Conservation (phyloP, 257 asterid genomes). For the Jacaranda copaia region DNA sequence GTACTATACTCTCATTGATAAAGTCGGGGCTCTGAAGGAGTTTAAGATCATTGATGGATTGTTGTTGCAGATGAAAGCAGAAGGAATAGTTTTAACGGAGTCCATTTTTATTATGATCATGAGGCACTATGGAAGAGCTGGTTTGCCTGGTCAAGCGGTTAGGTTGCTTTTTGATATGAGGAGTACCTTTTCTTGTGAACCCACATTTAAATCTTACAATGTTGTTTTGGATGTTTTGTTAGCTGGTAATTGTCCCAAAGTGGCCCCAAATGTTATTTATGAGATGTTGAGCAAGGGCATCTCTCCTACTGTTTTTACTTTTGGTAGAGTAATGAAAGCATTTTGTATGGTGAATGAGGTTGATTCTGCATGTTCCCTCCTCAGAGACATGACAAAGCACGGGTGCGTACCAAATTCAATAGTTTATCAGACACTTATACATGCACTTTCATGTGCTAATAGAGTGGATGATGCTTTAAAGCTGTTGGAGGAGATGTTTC, state of each 20-base stretch:
- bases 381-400: conserved; percentile 93
- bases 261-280: conserved; percentile 85
- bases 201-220: conserved; percentile 84
- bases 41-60: conserved; percentile 69
- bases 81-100: conserved; percentile 68
- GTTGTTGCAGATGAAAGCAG: conserved; percentile 85
- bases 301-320: conserved; percentile 78
- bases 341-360: conserved; percentile 76
- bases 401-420: conserved; percentile 92
- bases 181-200: conserved; percentile 69
- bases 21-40: conserved; percentile 66
- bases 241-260: conserved; percentile 82
- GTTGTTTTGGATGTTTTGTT: conserved; percentile 77
- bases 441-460: conserved; percentile 59
- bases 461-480: conserved; percentile 81
- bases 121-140: conserved; percentile 88
- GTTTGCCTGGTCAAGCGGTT: conserved; percentile 92
- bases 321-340: conserved; percentile 79
- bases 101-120: conserved; percentile 77
- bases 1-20: conserved; percentile 74
- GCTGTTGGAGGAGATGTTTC: conserved; percentile 94
- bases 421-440: conserved; percentile 87
- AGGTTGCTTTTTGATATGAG: conserved; percentile 85
- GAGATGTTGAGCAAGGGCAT: conserved; percentile 87
- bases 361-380: conserved; percentile 84